Percentiles rank a stretch among this genome's conserved stretches.
phyloP scores from a whole-genome alignment of 331 rosid genomes.

The Cydonia oblonga region DNA sequence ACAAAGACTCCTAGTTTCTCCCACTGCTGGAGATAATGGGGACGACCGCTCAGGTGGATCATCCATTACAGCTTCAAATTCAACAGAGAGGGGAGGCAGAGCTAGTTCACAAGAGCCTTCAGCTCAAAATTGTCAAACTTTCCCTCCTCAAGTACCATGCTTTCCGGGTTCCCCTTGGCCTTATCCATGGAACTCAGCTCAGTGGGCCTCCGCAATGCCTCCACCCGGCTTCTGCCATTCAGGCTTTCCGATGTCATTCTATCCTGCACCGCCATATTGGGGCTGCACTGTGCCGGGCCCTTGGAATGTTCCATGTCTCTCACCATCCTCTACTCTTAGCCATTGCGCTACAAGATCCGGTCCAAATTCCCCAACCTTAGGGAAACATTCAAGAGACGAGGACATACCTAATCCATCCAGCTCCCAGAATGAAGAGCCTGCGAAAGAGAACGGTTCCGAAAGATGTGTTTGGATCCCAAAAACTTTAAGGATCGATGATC shows the following conservation, averaged over 20 bases:
- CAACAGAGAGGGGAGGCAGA: constrained; percentile 33
- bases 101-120: constrained; percentile 20
- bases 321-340: constrained; percentile 33
- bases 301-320: constrained; percentile 42
- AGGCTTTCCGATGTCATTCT: constrained; percentile 43
- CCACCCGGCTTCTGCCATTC: constrained; percentile 45
- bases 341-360: constrained; percentile 16
- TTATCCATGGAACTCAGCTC: constrained; percentile 41
- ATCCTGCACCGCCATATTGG: constrained; percentile 44
- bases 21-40: constrained; percentile 20
- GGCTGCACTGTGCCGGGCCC: constrained; percentile 40
- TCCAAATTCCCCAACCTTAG: constrained; percentile 28
- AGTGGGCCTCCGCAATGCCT: constrained; percentile 34
- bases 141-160: constrained; percentile 45
- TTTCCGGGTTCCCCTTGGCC: constrained; percentile 45
- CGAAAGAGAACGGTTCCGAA: constrained; percentile 24
- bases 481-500: constrained; percentile 56
- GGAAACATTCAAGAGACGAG: constrained; percentile 72
- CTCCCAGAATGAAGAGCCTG: constrained; percentile 24
- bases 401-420: constrained; percentile 21
- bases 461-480: constrained; percentile 47
- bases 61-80: constrained; percentile 44
- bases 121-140: constrained; percentile 21
- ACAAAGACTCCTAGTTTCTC: constrained; percentile 20
- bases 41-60: constrained; percentile 44